Conservation (phyloP, 768 basidiomycete species). For the Cantharellus anzutake region DNA sequence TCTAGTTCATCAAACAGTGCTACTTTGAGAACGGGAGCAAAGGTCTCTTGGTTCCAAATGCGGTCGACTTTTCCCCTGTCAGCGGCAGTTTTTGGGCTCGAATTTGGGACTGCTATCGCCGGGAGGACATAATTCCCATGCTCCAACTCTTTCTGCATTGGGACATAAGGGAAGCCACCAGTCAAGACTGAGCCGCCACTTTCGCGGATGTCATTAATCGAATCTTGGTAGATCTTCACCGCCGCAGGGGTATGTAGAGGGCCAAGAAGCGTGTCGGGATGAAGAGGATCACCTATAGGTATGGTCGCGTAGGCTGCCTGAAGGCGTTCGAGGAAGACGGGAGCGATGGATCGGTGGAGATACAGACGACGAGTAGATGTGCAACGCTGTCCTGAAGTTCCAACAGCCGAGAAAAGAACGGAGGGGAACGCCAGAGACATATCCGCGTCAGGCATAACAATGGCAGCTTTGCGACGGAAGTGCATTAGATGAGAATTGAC, state of each 20-base stretch:
- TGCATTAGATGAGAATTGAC: not conserved
- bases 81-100: slow-evolving; percentile 22
- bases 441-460: slow-evolving; percentile 89
- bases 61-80: not conserved
- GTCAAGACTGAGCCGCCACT: slow-evolving; percentile 59
- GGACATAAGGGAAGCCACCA: slow-evolving; percentile 31
- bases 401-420: slow-evolving; percentile 87
- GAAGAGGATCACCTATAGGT: slow-evolving; percentile 73
- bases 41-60: slow-evolving; percentile 66
- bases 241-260: slow-evolving; percentile 64
- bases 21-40: slow-evolving; percentile 79
- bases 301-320: slow-evolving; percentile 52
- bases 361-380: slow-evolving; percentile 85
- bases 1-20: slow-evolving; percentile 73
- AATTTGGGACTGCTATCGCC: slow-evolving; percentile 55
- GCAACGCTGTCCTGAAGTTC: slow-evolving; percentile 51
- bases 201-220: slow-evolving; percentile 39
- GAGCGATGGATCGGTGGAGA: slow-evolving; percentile 63
- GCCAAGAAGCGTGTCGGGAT: slow-evolving; percentile 53
- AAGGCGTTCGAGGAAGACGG: slow-evolving; percentile 56
- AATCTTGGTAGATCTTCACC: slow-evolving; percentile 40
- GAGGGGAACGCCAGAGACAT: slow-evolving; percentile 74
- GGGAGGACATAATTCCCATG: slow-evolving; percentile 83
- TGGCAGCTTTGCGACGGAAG: slow-evolving; percentile 37
- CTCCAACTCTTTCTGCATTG: slow-evolving; percentile 26